phyloP scores from a whole-genome alignment of 140 eudicot species.

The Ambrosia hybrid region DNA sequence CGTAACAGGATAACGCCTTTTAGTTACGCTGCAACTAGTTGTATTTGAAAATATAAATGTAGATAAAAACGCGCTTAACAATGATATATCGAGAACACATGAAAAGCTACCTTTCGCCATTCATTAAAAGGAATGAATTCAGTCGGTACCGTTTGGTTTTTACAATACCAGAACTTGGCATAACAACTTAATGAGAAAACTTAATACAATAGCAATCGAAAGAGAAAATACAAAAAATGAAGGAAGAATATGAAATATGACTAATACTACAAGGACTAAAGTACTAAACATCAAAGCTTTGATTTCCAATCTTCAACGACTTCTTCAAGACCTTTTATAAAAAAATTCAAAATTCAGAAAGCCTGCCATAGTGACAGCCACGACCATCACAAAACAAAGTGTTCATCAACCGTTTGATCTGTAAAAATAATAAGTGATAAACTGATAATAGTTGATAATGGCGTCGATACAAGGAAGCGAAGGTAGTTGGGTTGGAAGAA shows the following conservation, averaged over 20 bases:
- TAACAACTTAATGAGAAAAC: too few species aligned
- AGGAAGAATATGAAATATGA: not conserved
- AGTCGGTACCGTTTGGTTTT: too few species aligned
- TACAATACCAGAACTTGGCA: too few species aligned
- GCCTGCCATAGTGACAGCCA: constrained; percentile 25
- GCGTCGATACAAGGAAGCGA: constrained; percentile 64
- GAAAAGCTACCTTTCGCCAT: too few species aligned
- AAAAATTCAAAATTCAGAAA: constrained; percentile 16
- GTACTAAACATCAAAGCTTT: not conserved
- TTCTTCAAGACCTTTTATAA: constrained; percentile 1
- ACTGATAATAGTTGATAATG: constrained; percentile 8
- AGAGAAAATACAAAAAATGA: too few species aligned
- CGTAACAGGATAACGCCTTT: too few species aligned
- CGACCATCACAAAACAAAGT: constrained; percentile 19
- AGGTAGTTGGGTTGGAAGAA: constrained; percentile 72
- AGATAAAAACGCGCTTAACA: too few species aligned
- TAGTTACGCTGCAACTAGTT: too few species aligned
- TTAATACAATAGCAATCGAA: too few species aligned
- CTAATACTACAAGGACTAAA: constrained; percentile 9
- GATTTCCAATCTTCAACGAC: constrained; percentile 26
- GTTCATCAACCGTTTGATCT: constrained; percentile 10
- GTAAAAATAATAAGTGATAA: not conserved
- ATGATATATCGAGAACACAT: too few species aligned
- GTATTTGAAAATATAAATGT: too few species aligned
- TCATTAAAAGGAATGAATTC: too few species aligned